Conservation (phyloP, 2,329 filamentous ascomycete species). For the Diaporthe capsici region DNA sequence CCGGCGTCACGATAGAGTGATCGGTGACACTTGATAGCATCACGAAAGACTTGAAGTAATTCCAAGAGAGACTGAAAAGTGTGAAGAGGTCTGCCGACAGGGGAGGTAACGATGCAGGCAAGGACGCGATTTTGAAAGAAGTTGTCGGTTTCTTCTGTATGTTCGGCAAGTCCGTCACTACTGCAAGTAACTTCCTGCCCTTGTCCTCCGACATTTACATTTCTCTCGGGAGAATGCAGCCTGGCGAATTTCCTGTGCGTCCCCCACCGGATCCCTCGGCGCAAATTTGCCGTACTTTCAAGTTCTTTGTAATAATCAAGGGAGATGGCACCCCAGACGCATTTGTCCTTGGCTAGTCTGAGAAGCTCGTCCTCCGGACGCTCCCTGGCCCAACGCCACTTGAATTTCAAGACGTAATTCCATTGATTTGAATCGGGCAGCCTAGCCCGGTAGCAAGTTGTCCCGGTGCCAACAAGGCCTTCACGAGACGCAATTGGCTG, state of each 20-base stretch:
- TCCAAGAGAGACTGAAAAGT: slow-evolving; percentile 45
- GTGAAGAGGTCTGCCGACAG: slow-evolving; percentile 10
- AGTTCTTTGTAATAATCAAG: slow-evolving; percentile 13
- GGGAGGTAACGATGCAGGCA: background rate
- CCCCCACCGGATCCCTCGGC: slow-evolving; percentile 4
- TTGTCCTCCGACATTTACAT: background rate
- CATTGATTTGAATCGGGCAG: background rate
- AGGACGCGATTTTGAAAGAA: slow-evolving; percentile 1
- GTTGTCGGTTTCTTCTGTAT: slow-evolving; percentile 4
- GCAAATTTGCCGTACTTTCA: slow-evolving; percentile 1
- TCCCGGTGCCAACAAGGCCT: background rate
- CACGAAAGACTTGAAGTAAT: slow-evolving; percentile 44
- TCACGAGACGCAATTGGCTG: slow-evolving; percentile 6
- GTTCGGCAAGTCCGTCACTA: background rate
- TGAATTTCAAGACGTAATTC: slow-evolving; percentile 50
- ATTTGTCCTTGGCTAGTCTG: slow-evolving; percentile 47
- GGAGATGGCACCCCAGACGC: slow-evolving; percentile 46
- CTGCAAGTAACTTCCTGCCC: background rate
- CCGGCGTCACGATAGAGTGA: slow-evolving; percentile 4
- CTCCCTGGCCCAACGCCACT: slow-evolving; percentile 51
- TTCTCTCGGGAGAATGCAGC: background rate
- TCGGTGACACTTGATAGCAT: slow-evolving; percentile 17
- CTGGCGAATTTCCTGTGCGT: background rate
- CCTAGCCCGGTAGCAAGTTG: slow-evolving; percentile 6
- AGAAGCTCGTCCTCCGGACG: slow-evolving; percentile 52